Evolutionary conservation across 2,329 filamentous ascomycete species (phyloP).

Genomic region (Elsinoe necatrix): DNA sequence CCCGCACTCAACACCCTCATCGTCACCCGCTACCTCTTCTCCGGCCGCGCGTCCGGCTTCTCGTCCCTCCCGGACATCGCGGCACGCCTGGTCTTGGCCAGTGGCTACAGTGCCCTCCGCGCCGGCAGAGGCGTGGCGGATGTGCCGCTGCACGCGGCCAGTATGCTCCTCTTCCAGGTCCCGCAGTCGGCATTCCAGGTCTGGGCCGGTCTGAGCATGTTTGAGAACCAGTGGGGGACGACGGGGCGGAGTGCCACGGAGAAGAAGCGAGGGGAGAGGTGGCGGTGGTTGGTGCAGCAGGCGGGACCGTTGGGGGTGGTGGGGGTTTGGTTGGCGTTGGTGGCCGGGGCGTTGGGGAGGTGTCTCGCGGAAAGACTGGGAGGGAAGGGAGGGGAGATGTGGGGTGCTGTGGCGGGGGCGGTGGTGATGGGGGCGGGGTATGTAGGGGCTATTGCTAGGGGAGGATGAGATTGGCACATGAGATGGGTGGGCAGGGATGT

Average conservation of each 20-base stretch:
- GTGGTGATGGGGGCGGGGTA: neutral
- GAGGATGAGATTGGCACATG: neutral
- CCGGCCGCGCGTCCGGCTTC: neutral
- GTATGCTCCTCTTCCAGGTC: constrained; percentile 8
- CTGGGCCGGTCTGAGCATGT: constrained; percentile 1
- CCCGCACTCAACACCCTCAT: constrained; percentile 1
- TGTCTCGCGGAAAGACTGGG: neutral
- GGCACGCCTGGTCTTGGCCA: neutral
- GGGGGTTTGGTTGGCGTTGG: constrained; percentile 41
- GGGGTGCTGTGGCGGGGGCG: neutral
- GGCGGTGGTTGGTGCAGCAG: constrained; percentile 35
- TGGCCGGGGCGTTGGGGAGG: neutral
- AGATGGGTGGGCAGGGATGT: neutral
- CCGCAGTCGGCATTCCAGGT: constrained; percentile 10
- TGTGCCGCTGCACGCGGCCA: neutral
- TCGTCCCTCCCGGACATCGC: neutral
- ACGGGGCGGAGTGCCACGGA: neutral
- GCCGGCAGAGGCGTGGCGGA: neutral
- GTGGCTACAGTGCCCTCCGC: neutral
- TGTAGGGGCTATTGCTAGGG: neutral
- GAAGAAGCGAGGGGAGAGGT: constrained; percentile 25
- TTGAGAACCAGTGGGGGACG: constrained; percentile 9
- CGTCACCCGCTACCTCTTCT: neutral
- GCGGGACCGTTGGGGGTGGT: constrained; percentile 29
- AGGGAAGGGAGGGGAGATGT: neutral